Evolutionary conservation across 257 asterid genomes (phyloP), one percentile per base, ranked within the genome.

Genomic region (Nicotiana sylvestris): DNA sequence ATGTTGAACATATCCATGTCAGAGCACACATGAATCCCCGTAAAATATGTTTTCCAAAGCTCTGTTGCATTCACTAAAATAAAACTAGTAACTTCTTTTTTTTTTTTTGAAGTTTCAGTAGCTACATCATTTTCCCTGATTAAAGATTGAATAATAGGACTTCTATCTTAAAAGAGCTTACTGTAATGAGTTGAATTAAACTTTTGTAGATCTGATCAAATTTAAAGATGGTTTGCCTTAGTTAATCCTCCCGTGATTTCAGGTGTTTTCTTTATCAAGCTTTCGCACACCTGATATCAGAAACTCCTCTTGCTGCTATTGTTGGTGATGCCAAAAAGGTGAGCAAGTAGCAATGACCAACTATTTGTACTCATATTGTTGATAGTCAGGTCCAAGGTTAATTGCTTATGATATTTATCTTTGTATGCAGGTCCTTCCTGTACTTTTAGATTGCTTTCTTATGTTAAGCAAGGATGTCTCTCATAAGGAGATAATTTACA

Each of bases 271-370:
- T 93, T 39, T 88, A 86, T 81, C 88, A 93, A 83, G 94, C 97
- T 64, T 84, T 90, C 84, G 95, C 97, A 32, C 95, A 96, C 81
- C 82, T 96, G 81, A 89, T 94, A 51, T 86, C 91, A 13, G 91
- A 91, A 87, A 84, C 98, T 87, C 99, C 99, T 25, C 84, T 89
- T 81, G 82, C 87, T 64, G 98, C 95, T 86, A 83, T 94, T 84
- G 62, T 96, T 87, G 87, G 91, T 72, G 98, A 93, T 77, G 93
- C 98, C 88, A 89, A 88, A 84, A 91, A 88, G 97, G 99, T 94
- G 77, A 84, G 93, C 57, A 37, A 33, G 65, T 1, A 16, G 39
- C 49, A 76, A 51, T 53, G 80, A 76, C 76, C 65, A 53, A 51
- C 27, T 29, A 51, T 32, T 27, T 76, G 13, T 51, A 27, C 65